Evolutionary conservation across 2,329 filamentous ascomycete genomes (phyloP).

Genomic region (Cladosporium sp.): DNA sequence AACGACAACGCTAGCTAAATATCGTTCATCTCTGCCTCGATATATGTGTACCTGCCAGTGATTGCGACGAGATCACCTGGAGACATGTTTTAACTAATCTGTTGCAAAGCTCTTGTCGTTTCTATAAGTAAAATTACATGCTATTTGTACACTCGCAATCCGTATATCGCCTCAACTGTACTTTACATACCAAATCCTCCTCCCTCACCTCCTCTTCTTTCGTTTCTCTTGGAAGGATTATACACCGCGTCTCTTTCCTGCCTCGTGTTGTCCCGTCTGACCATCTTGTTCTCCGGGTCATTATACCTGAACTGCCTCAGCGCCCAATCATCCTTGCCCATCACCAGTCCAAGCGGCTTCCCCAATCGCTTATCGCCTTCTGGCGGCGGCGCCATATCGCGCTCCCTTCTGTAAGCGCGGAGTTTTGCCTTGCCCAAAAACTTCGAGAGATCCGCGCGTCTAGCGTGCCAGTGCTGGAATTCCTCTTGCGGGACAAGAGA

Average conservation of each 20-base stretch:
- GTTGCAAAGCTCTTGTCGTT: neutral
- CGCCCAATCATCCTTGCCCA: slow-evolving; percentile 1
- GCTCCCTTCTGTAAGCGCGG: slow-evolving; percentile 16
- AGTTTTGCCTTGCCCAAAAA: slow-evolving; percentile 23
- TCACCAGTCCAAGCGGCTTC: neutral
- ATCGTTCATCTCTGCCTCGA: neutral
- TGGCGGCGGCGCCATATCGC: neutral
- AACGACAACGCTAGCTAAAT: neutral
- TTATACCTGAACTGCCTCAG: slow-evolving; percentile 15
- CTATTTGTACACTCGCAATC: neutral
- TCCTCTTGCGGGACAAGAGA: slow-evolving; percentile 28
- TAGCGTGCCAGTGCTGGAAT: slow-evolving; percentile 26
- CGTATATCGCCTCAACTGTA: neutral
- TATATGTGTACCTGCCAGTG: neutral
- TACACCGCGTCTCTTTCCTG: slow-evolving; percentile 8
- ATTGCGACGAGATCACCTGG: neutral
- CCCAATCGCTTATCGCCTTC: slow-evolving; percentile 13
- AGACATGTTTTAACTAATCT: neutral
- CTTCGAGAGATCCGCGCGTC: slow-evolving; percentile 27
- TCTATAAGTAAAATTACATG: neutral
- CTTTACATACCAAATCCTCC: neutral
- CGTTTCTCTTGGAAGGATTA: neutral
- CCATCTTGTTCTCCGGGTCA: neutral
- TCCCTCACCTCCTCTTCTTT: neutral
- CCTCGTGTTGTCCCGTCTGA: slow-evolving; percentile 3